phyloP scores from a whole-genome alignment of 306 rosid species.

The Quercus gilva region DNA sequence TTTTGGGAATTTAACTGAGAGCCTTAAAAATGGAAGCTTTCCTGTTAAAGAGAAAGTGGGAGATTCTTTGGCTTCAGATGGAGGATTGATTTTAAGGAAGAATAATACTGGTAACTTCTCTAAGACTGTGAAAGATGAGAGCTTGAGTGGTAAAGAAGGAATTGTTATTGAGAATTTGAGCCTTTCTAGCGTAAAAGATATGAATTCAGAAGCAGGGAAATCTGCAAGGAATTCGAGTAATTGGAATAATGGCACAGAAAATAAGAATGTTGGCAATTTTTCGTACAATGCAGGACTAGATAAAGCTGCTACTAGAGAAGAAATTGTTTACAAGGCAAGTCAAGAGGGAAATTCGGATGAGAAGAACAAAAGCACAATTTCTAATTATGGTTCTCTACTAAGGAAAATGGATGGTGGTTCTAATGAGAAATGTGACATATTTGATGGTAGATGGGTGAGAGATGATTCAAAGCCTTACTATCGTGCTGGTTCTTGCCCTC shows the following conservation, averaged over 20 bases:
- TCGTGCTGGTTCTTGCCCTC: conserved; percentile 81
- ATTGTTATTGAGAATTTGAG: conserved; percentile 22
- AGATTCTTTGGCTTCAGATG: not conserved
- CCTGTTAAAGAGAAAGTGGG: conserved; percentile 4
- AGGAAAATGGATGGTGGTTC: conserved; percentile 25
- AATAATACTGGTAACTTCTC: conserved; percentile 2
- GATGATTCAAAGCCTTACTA: conserved; percentile 87
- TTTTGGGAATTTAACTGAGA: conserved; percentile 18
- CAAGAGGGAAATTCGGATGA: conserved; percentile 13
- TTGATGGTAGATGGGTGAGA: conserved; percentile 77
- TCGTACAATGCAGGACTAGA: not conserved
- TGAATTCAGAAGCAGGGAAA: conserved; percentile 4
- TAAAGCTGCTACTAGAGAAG: not conserved
- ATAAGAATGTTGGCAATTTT: conserved; percentile 14
- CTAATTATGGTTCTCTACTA: conserved; percentile 7
- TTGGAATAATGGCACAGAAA: conserved; percentile 6
- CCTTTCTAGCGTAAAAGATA: conserved; percentile 3
- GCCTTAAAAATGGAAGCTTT: conserved; percentile 33
- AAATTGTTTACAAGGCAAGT: not conserved
- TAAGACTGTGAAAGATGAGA: conserved; percentile 19
- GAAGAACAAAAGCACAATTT: conserved; percentile 16
- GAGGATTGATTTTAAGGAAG: not conserved
- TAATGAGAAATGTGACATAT: conserved; percentile 55
- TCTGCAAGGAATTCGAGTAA: conserved; percentile 20
- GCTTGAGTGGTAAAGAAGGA: conserved; percentile 26